Evolutionary conservation across 192 early-diverging fungal species (phyloP).

Genomic region (Chytriomyces confervae): DNA sequence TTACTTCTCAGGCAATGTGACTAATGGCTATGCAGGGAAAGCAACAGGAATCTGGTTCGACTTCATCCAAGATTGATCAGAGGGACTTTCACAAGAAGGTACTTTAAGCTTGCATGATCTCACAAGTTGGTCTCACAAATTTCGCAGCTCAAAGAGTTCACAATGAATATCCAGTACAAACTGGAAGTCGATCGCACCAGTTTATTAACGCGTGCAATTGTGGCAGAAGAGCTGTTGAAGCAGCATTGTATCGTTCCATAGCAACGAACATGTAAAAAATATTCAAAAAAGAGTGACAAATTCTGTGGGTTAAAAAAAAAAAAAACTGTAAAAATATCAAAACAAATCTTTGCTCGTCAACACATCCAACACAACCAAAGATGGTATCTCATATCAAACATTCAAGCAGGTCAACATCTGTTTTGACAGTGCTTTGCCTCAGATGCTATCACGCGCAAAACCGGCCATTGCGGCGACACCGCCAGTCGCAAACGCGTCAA

Average conservation of each 20-base stretch:
- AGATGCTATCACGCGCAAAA: conserved; percentile 68
- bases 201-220: conserved; percentile 15
- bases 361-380: neutral
- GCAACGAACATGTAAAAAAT: neutral
- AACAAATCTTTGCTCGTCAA: neutral
- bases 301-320: neutral
- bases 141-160: conserved; percentile 27
- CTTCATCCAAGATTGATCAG: neutral
- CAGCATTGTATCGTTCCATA: conserved; percentile 1
- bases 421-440: no score
- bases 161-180: conserved; percentile 30
- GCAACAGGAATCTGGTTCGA: no score
- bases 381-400: no score
- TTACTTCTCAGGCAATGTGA: no score
- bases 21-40: no score
- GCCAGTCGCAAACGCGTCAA: conserved; percentile 23
- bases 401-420: no score
- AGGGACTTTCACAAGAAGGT: neutral
- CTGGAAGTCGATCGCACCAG: conserved; percentile 18
- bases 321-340: neutral
- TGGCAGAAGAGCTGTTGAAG: conserved; percentile 23
- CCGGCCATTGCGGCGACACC: conserved; percentile 49
- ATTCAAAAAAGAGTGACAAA: neutral
- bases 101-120: neutral
- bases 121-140: neutral